Conservation (phyloP, 2,329 filamentous ascomycete species). For the Pseudocercospora crystallina region DNA sequence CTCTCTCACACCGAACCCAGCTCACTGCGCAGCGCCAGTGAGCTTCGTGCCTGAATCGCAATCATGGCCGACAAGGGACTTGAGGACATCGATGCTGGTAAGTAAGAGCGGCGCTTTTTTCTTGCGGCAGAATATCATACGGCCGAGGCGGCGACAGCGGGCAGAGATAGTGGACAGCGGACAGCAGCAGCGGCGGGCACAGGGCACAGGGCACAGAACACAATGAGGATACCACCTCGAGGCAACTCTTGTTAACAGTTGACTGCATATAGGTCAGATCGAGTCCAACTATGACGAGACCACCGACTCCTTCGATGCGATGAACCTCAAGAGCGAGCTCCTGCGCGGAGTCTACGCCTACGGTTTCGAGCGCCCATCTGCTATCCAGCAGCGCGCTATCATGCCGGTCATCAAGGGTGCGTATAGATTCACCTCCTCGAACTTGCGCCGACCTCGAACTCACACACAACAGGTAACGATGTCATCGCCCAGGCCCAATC, state of each 20-base stretch:
- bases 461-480: conserved; percentile 70
- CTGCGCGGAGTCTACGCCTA: conserved; percentile 99
- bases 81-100: conserved; percentile 95
- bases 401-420: conserved; percentile 99
- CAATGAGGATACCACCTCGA: conserved; percentile 7
- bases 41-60: conserved; percentile 56
- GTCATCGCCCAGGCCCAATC: conserved; percentile 99
- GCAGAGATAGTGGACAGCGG: too few relatives aligned
- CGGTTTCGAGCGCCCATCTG: conserved; percentile 99
- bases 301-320: conserved; percentile 97
- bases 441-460: conserved; percentile 6
- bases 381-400: conserved; percentile 99
- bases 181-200: conserved; percentile 4
- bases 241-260: conserved; percentile 8
- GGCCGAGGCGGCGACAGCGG: conserved; percentile 1
- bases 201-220: conserved; percentile 5
- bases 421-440: conserved; percentile 35
- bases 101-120: conserved; percentile 44
- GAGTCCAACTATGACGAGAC: conserved; percentile 99
- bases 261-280: conserved; percentile 76
- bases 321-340: conserved; percentile 95
- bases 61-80: conserved; percentile 99
- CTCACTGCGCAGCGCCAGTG: conserved; percentile 78
- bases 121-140: conserved; percentile 2
- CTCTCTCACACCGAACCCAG: conserved; percentile 47